Evolutionary conservation across 805 yeast genomes (phyloP).

Genomic region (Saccharomycopsis oosterbeekiorum): DNA sequence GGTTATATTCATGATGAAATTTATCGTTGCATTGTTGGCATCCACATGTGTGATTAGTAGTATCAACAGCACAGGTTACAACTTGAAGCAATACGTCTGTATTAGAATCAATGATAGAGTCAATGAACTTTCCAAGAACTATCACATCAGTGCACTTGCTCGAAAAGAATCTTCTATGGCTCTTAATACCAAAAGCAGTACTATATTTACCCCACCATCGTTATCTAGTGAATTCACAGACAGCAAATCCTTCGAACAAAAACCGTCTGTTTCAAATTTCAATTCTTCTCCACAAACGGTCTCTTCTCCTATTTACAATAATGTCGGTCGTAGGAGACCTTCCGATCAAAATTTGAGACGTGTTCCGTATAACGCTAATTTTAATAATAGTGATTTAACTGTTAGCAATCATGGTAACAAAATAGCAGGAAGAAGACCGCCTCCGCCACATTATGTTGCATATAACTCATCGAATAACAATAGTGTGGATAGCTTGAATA

Average conservation of each 20-base stretch:
- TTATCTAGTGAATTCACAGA: neutral
- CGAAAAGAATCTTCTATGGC: neutral
- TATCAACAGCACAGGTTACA: constrained; percentile 29
- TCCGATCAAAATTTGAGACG: neutral
- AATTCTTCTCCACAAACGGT: neutral
- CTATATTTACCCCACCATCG: neutral
- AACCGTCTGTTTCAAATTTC: neutral
- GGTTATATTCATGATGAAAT: constrained; percentile 52
- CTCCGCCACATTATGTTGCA: neutral
- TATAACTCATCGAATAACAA: neutral
- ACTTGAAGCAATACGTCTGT: constrained; percentile 55
- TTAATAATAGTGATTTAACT: neutral
- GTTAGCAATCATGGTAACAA: neutral
- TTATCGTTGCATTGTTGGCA: constrained; percentile 43
- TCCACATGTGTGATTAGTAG: constrained; percentile 43
- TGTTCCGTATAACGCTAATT: neutral
- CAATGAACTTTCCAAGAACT: constrained; percentile 37
- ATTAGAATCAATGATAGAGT: constrained; percentile 48
- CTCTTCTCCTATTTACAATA: constrained; percentile 6
- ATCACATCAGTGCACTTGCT: constrained; percentile 20
- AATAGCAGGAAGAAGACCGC: neutral
- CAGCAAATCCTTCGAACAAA: neutral
- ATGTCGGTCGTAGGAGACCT: neutral
- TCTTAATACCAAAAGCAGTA: neutral
- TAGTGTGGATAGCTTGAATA: neutral